Evolutionary conservation across 306 rosid genomes (phyloP), one percentile per base, ranked within the genome.

Genomic region (Vigna unguiculata): DNA sequence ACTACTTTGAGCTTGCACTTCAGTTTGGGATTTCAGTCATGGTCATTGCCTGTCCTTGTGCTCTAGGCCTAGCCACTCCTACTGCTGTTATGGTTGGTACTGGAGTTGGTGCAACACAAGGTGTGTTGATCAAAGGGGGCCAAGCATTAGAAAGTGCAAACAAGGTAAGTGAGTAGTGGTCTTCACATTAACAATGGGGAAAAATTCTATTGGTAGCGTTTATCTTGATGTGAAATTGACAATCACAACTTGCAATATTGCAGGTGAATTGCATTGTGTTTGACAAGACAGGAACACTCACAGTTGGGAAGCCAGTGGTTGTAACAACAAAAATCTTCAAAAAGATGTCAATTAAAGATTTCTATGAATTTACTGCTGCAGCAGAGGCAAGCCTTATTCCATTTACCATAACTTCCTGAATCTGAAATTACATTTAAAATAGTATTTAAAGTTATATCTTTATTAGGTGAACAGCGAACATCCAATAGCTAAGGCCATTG

Each of bases 21-120:
- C 95, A 93, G 80, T 93, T 93, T 72, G 98, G 96, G 34, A 93
- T 93, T 14, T 89, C 96, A 2, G 95, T 90, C n/a, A 90, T 93
- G 93, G 98, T 93, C 79, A 93, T 91, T 76, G 98, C 98, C 12
- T 93, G 98, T 76, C 98, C 98, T 77, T 93, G 98, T 88, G 96
- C 98, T 54, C 83, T 91, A 30, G 98, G 98, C 78, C 89, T 93
- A 16, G 98, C 96, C 25, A 93, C 98, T 67, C 98, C 98, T 2
- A 93, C 98, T 0, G 96, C 98, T 1, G 91, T 93, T 51, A 91
- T 93, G 98, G 98, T 93, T 53, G 98, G 98, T 28, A 93, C 96
- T 4, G 96, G 98, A 30, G 95, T 93, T 49, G 98, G 98, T 41
- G 98, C 98, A 21, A 83, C 96, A 73, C 96, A 89, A 78, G 98